Evolutionary conservation across 352 stramenopile genomes (phyloP), one percentile per base, ranked within the genome.

Genomic region (Globisporangium paroecandrum): DNA sequence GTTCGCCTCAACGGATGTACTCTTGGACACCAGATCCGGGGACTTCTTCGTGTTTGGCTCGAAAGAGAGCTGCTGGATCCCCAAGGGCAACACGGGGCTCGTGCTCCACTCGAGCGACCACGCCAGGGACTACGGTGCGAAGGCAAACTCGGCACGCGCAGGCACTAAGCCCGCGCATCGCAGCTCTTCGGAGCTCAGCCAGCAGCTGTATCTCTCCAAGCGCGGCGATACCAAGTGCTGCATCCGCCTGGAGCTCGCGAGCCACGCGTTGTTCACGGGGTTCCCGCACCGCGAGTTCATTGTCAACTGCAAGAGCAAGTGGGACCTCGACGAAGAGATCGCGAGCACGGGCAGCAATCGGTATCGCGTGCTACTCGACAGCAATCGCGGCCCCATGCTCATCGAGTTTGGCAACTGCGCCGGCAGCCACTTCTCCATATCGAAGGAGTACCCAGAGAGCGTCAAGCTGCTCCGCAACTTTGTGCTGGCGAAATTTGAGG

Each of bases 401-500:
- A 63, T 93, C 6, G 87, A 93, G 65, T 95, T 93, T 73, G 83
- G 87, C 69, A 93, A 95, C 67, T 85, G 82, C 60, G 63, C 93
- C 0, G 86, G 87, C 9, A 68, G 75, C 0, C 87, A 95, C 75
- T 95, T 95, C 56, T 58, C 70, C 51, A 65, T 94, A 22, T 60
- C 62, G 8, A 69, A 58, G 5, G 83, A 89, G 58, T 91, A 95
- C 56, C 76, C 81, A 0, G 81, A 84, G 66, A 83, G 74, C 8
- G 53, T 74, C 3, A 66, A 71, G 43, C 57, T 91, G 25, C 27
- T 94, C 58, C 70, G 70, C 2, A 90, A 89, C 67, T 94, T 87
- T 57, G 70, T 83, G 9, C 32, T 79, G 13, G 58, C 74, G 20
- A 94, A 94, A 58, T 79, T 85, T 58, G 76, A 82, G n/a, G 69